These are phyloP conservation scores for Coemansia sp. DNA, from an alignment of 192 early-diverging fungal genomes.

Conservation along the genomic window DNA sequence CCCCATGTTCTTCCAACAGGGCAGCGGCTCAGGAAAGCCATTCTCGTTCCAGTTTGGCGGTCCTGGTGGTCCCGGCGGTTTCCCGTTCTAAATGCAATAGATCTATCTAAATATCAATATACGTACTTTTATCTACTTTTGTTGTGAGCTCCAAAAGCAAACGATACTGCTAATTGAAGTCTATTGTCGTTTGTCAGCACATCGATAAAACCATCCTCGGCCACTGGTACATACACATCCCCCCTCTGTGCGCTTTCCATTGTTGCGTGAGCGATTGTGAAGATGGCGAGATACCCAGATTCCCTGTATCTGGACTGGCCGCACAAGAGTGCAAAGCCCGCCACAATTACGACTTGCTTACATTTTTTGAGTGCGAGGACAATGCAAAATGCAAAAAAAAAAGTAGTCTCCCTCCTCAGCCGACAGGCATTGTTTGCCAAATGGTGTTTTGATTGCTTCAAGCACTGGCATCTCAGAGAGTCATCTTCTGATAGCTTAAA, in stretches of 20 bases:
- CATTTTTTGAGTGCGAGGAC: not conserved
- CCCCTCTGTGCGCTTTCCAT: not conserved
- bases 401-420: not conserved
- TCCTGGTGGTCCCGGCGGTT: constrained; percentile 38
- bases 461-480: constrained; percentile 4
- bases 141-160: not conserved
- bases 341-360: constrained; percentile 2
- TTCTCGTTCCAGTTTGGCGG: constrained; percentile 56
- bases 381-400: not conserved
- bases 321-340: not conserved
- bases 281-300: not conserved
- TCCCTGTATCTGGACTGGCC: constrained; percentile 1
- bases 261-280: not conserved
- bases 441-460: not conserved
- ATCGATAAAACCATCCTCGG: not conserved
- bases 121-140: not conserved
- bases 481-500: constrained; percentile 4
- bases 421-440: not conserved
- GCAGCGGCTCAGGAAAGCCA: constrained; percentile 54
- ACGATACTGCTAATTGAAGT: not conserved
- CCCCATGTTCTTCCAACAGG: constrained; percentile 59
- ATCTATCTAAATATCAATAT: not conserved
- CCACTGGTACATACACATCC: not conserved
- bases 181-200: not conserved
- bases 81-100: constrained; percentile 41